Base-by-base conservation (phyloP, 108 stramenopile genomes). In the Cyclotella kingstonii region DNA sequence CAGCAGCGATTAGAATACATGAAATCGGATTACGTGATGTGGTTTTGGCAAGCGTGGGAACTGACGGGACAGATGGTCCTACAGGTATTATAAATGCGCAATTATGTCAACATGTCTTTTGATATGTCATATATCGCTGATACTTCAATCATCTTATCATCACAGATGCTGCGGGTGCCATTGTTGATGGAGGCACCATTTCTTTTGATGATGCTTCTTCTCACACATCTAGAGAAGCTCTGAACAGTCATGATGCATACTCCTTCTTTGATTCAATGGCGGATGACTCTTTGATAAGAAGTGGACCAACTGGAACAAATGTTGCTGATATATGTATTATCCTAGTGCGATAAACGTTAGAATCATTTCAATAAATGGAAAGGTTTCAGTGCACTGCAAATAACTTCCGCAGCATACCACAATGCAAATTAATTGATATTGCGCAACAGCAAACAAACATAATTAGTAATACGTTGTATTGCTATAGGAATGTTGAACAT, bases 51-150 rank as follows among this genome's bases (percentile, higher is more conserved):
- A 81, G 82, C 59, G 76, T 81, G 8, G 93, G 93, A 2, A 91
- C 93, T 6, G 93, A 94, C 73, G 93, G 93, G 5, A 90, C 86
- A 4, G 93, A 94, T 66, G 93, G 93, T 21, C 93, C 93, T 9
- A 94, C 89, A 15, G 55, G 55, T 56, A 14, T 40, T 18, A 15
- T n/a, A 12, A 26, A 15, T 1, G 6, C 35, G 17, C 2, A 15
- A 15, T 18, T 53, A 8, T 36, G 25, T 15, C n/a, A 9, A 9
- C 28, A 14, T 15, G 11, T 36, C 19, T 2, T 2, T 1, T 14
- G 19, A 36, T 17, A 17, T 38, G 21, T n/a, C 18, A 2, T 35
- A 33, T 19, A 17, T 18, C 52, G 35, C 2, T 27, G 6, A 12
- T 19, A 50, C 1, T 19, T 1, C 4, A 8, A 15, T 29, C 9